These are phyloP conservation scores for Zymoseptoria pseudotritici DNA, from an alignment of 2,329 filamentous ascomycete genomes.

Conservation along the genomic window DNA sequence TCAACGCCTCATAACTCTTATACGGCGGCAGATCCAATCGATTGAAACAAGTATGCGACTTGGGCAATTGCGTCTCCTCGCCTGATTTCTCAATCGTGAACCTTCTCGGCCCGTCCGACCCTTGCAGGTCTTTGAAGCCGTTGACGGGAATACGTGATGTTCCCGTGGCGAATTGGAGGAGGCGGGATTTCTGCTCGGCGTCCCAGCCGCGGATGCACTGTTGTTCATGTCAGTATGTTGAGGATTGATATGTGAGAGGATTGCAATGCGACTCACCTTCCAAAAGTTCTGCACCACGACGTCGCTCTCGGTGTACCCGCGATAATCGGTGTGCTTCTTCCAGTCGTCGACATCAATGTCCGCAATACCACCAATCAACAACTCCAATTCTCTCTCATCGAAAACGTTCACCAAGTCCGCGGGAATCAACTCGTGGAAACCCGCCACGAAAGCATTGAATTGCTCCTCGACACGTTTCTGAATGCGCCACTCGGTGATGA, in stretches of 20 bases:
- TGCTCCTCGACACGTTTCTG: slow-evolving; percentile 97
- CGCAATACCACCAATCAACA: slow-evolving; percentile 97
- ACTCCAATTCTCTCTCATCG: slow-evolving; percentile 91
- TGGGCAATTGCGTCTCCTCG: slow-evolving; percentile 81
- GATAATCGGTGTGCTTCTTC: slow-evolving; percentile 99
- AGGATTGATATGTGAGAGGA: background rate
- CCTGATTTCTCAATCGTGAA: slow-evolving; percentile 99
- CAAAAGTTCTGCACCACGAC: slow-evolving; percentile 98
- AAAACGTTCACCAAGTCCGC: slow-evolving; percentile 97
- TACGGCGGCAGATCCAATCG: slow-evolving; percentile 91
- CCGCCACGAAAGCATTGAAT: slow-evolving; percentile 94
- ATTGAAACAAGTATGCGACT: slow-evolving; percentile 99
- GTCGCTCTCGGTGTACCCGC: slow-evolving; percentile 94
- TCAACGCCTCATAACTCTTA: slow-evolving; percentile 76
- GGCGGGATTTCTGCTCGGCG: slow-evolving; percentile 92
- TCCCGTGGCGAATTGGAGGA: slow-evolving; percentile 94
- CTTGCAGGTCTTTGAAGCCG: slow-evolving; percentile 97
- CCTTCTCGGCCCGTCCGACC: slow-evolving; percentile 85
- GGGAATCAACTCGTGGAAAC: slow-evolving; percentile 96
- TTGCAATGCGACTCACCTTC: slow-evolving; percentile 51
- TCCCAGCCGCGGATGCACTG: slow-evolving; percentile 88
- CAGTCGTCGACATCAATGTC: slow-evolving; percentile 99
- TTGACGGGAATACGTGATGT: slow-evolving; percentile 98
- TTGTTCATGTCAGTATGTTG: slow-evolving; percentile 13
- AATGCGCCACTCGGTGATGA: slow-evolving; percentile 99